Conservation (phyloP, 2,329 filamentous ascomycete species). For the Monosporascus sp. region DNA sequence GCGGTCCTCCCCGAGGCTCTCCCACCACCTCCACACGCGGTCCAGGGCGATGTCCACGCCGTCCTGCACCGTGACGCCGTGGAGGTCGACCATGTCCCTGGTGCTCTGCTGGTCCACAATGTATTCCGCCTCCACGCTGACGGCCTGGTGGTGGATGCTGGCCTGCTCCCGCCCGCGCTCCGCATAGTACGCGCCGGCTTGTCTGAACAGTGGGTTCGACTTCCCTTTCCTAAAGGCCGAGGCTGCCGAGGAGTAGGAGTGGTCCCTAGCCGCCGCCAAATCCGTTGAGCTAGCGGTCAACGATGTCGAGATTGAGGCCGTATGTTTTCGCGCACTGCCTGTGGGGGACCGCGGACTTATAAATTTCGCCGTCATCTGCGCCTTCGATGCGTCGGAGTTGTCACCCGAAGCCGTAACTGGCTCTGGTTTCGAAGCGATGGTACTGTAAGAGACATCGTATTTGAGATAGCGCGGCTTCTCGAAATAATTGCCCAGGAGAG, state of each 20-base stretch:
- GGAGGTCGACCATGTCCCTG: conserved; percentile 63
- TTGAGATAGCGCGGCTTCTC: conserved; percentile 32
- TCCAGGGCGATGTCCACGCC: conserved; percentile 72
- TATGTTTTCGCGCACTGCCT: conserved; percentile 1
- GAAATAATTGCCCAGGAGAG: conserved; percentile 37
- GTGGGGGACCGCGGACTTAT: conserved; percentile 1
- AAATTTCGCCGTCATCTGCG: conserved; percentile 2
- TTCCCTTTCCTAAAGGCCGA: conserved; percentile 44
- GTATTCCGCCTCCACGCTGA: conserved; percentile 62
- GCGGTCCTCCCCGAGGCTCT: conserved; percentile 59
- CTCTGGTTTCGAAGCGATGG: conserved; percentile 1
- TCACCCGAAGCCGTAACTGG: background rate
- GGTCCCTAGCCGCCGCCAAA: conserved; percentile 16
- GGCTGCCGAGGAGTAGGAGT: conserved; percentile 32
- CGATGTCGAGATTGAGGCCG: conserved; percentile 1
- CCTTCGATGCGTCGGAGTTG: background rate
- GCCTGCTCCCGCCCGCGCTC: conserved; percentile 63
- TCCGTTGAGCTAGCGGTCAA: conserved; percentile 9
- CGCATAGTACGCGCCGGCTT: conserved; percentile 71
- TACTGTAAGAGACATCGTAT: conserved; percentile 24
- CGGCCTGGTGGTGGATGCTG: conserved; percentile 50
- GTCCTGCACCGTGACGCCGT: conserved; percentile 76
- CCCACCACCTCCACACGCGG: conserved; percentile 71
- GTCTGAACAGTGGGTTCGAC: conserved; percentile 69
- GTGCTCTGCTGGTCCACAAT: conserved; percentile 65